Base-by-base conservation (phyloP, 139 green algal genomes). In the Dunaliella primolecta region DNA sequence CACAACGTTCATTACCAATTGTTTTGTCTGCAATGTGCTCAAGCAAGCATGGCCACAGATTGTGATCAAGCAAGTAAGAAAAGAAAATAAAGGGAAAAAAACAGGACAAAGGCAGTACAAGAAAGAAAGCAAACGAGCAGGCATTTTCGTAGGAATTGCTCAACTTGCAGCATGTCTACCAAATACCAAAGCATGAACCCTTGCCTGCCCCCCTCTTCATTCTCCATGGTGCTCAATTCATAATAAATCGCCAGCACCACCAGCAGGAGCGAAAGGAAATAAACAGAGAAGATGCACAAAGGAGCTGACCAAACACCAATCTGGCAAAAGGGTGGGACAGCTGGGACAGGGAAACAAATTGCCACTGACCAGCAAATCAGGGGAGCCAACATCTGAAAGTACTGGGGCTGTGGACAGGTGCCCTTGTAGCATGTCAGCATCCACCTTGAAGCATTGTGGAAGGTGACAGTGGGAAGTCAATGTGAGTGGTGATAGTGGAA, bases 311-410 rank as follows among this genome's bases (percentile, higher is more conserved):
- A 15, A 25, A 15, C 46, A 64, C 46, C n/a, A n/a, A n/a, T n/a
- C n/a, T n/a, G n/a, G n/a, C n/a, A n/a, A n/a, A n/a, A n/a, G n/a
- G n/a, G n/a, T n/a, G n/a, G n/a, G n/a, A n/a, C n/a, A n/a, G n/a
- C n/a, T n/a, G n/a, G n/a, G n/a, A n/a, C n/a, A n/a, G n/a, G n/a
- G n/a, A n/a, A n/a, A n/a, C n/a, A n/a, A n/a, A n/a, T n/a, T n/a
- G 15, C 46, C 15, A 25, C 46, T 64, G 7, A 64, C 46, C 46
- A 97, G 77, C 15, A 98, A 79, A 86, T 98, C 95, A 0, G 93
- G 93, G 1, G 82, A 81, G 0, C 92, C 88, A 0, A 85, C 87
- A 38, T 64, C 37, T 31, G 64, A 21, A 25, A 81, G 36, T 0
- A 86, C 80, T 0, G 37, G 30, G 1, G 81, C 80, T 3, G 87